A percentile compares a stretch with the other conserved stretches of the same genome.
Conservation (phyloP, 345 rosid species). For the Odontarrhena argentea region DNA sequence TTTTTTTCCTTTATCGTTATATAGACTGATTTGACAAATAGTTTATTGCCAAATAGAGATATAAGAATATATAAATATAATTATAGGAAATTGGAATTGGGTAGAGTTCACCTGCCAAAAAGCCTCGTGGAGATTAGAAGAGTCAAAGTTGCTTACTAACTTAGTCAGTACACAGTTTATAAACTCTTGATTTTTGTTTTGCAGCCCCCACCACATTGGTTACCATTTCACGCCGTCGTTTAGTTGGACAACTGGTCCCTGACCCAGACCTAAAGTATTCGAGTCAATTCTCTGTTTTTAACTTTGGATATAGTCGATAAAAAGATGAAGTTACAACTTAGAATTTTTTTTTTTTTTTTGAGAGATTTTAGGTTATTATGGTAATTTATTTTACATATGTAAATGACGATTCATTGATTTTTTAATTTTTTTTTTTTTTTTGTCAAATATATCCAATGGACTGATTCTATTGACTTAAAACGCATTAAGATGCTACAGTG, state of each 20-base stretch:
- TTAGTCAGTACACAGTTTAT: not conserved
- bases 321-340: too few species aligned
- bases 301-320: not conserved
- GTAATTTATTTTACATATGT: too few species aligned
- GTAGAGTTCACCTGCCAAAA: conserved; percentile 44
- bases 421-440: too few species aligned
- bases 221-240: not conserved
- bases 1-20: not conserved
- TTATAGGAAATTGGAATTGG: not conserved
- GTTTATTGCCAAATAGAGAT: not conserved
- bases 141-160: conserved; percentile 20
- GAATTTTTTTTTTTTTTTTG: too few species aligned
- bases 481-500: too few species aligned
- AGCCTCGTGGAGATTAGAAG: conserved; percentile 38
- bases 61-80: too few species aligned
- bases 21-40: not conserved
- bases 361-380: too few species aligned
- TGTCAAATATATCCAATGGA: too few species aligned
- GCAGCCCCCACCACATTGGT: not conserved
- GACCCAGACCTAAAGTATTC: not conserved
- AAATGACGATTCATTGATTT: too few species aligned
- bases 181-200: not conserved
- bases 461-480: too few species aligned
- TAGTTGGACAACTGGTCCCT: not conserved
- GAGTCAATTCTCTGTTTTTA: not conserved